Evolutionary conservation across 345 rosid genomes (phyloP), one percentile per base, ranked within the genome.

Genomic region (Salix exigua): DNA sequence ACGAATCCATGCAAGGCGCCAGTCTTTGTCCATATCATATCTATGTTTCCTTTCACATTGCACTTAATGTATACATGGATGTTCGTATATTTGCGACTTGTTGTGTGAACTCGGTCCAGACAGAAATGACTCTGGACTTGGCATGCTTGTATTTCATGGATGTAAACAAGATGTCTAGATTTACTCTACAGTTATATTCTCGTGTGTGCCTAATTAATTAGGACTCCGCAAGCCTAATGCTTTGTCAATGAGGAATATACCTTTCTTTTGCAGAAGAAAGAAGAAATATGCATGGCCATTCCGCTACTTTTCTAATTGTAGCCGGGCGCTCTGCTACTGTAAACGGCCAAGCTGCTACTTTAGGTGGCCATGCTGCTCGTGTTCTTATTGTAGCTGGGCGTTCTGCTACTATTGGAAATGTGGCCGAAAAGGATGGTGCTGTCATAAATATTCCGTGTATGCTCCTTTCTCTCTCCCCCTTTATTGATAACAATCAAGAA

Each of bases 401-500:
- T 82, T 68, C 82, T 83, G 87, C 88, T 80, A 73, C 80, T 5
- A 71, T 83, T 74, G 85, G 86, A 84, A 86, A 76, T 76, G 90
- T 81, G 75, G 83, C 80, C 12, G 12, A 42, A 83, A 78, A 75
- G 50, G 58, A 74, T 82, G 78, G 75, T 85, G 55, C 74, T 81
- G 70, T 80, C 79, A 37, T 73, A 78, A 65, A 76, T 72, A 76
- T 68, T 25, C 60, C 73, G 68, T 7, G 91, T 82, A 77, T 81
- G 83, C 68, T 72, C 69, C 84, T n/a, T n/a, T 79, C 35, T 30
- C 37, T 58, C 33, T 37, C 48, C 30, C 14, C 17, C 37, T 77
- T 55, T 50, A 31, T 71, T 17, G 60, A 3, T 26, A 42, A 9
- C 37, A 46, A 5, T 18, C 21, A 58, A 4, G 28, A 58, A 58